A percentile compares a stretch with the other conserved stretches of the same genome.
phyloP scores from a whole-genome alignment of 1,284 basidiomycete genomes.

The Pyrrhoderma lamaoense region DNA sequence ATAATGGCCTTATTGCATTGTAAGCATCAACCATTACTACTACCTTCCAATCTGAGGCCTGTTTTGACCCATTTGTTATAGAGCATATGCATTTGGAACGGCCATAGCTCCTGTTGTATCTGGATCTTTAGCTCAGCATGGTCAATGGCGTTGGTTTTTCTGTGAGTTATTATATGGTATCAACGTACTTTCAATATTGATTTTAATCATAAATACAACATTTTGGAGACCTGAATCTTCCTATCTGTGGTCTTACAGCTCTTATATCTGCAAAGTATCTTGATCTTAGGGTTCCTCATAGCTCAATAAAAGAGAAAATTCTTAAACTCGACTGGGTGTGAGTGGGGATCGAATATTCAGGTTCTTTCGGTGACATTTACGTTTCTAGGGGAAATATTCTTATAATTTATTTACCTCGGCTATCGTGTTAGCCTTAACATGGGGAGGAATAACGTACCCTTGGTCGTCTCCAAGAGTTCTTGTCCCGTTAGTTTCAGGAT shows the following conservation, averaged over 20 bases:
- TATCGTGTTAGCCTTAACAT: slow-evolving; percentile 22
- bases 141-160: slow-evolving; percentile 27
- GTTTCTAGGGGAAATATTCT: slow-evolving; percentile 19
- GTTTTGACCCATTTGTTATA: not conserved
- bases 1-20: slow-evolving; percentile 29
- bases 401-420: slow-evolving; percentile 20
- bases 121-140: slow-evolving; percentile 27
- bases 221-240: slow-evolving; percentile 26
- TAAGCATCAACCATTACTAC: slow-evolving; percentile 11
- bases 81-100: slow-evolving; percentile 24
- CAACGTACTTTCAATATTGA: no score
- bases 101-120: slow-evolving; percentile 29
- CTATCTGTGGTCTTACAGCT: slow-evolving; percentile 24
- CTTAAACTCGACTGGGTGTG: slow-evolving; percentile 23
- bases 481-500: slow-evolving; percentile 24
- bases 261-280: slow-evolving; percentile 25
- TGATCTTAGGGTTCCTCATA: slow-evolving; percentile 25
- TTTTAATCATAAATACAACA: no score
- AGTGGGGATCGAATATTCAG: slow-evolving; percentile 4
- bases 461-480: slow-evolving; percentile 24
- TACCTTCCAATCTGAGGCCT: not conserved
- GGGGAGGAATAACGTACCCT: slow-evolving; percentile 23
- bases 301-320: slow-evolving; percentile 23
- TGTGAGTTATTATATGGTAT: no score
- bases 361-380: not conserved